Evolutionary conservation across 805 yeast genomes (phyloP).

Genomic region (Lachancea lanzarotensis): DNA sequence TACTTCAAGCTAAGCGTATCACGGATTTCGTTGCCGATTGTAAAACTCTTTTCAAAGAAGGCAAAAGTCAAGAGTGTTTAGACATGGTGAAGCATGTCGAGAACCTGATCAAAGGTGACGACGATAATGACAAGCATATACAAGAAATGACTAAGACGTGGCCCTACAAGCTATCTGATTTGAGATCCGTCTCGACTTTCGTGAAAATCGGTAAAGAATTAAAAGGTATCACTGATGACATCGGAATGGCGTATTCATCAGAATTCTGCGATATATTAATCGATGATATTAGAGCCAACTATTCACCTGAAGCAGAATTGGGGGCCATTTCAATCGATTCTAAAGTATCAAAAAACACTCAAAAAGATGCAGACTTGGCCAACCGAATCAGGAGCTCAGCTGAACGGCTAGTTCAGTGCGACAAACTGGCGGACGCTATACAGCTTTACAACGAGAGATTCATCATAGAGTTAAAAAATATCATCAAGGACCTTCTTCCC

Average conservation of each 20-base stretch:
- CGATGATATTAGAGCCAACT: conserved; percentile 46
- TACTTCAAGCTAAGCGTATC: conserved; percentile 43
- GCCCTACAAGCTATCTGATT: conserved; percentile 35
- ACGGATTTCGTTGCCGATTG: conserved; percentile 40
- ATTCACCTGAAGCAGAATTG: background rate
- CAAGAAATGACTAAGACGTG: conserved; percentile 33
- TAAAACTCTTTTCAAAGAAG: conserved; percentile 16
- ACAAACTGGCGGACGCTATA: conserved; percentile 56
- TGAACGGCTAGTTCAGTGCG: conserved; percentile 53
- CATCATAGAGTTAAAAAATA: conserved; percentile 62
- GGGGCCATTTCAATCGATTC: background rate
- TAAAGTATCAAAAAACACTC: background rate
- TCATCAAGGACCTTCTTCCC: conserved; percentile 64
- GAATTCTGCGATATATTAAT: conserved; percentile 50
- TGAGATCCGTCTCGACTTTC: conserved; percentile 30
- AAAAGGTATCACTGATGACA: conserved; percentile 48
- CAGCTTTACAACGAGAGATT: conserved; percentile 59
- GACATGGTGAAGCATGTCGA: conserved; percentile 53
- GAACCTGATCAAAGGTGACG: conserved; percentile 50
- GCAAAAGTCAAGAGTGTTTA: conserved; percentile 43
- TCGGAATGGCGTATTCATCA: conserved; percentile 61
- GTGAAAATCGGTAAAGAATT: conserved; percentile 44
- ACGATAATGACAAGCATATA: conserved; percentile 23
- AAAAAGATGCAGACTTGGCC: conserved; percentile 37
- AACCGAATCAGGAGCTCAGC: conserved; percentile 41